These are phyloP conservation scores for Phytophthora idaei DNA, from an alignment of 352 stramenopile genomes.

Conservation along the genomic window DNA sequence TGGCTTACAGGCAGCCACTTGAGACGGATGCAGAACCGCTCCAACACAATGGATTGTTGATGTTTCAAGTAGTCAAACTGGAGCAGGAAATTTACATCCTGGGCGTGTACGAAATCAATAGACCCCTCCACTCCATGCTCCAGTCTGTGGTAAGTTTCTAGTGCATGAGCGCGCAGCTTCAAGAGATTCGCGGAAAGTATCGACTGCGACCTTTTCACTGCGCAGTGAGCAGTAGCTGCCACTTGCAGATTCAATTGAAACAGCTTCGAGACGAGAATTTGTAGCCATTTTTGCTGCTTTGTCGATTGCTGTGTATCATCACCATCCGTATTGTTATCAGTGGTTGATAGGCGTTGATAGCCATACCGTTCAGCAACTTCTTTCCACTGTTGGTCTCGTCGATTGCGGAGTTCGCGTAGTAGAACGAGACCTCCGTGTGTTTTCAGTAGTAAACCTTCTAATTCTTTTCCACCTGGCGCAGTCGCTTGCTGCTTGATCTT, in stretches of 20 bases:
- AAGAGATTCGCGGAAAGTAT: conserved; percentile 14
- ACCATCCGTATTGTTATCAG: not conserved
- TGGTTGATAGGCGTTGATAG: conserved; percentile 19
- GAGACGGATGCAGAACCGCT: conserved; percentile 47
- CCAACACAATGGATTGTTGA: conserved; percentile 30
- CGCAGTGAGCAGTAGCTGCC: conserved; percentile 20
- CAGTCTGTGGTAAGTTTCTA: conserved; percentile 37
- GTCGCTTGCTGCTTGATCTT: conserved; percentile 39
- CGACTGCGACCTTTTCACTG: conserved; percentile 13
- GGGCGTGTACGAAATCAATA: conserved; percentile 12
- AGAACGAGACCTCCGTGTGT: conserved; percentile 59
- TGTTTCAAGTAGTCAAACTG: conserved; percentile 38
- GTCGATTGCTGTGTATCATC: not conserved
- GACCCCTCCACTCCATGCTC: conserved; percentile 6
- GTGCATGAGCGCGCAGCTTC: conserved; percentile 23
- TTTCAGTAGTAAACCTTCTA: conserved; percentile 58
- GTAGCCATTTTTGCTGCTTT: conserved; percentile 19
- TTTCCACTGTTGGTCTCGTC: conserved; percentile 45
- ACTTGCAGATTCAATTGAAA: conserved; percentile 16
- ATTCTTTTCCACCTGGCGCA: conserved; percentile 18
- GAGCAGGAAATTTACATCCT: conserved; percentile 43
- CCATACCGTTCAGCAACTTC: conserved; percentile 35
- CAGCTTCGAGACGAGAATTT: conserved; percentile 22
- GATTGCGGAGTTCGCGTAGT: conserved; percentile 46
- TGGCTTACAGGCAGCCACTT: conserved; percentile 60